A percentile compares a stretch with the other conserved stretches of the same genome.
Conservation (phyloP, 352 stramenopile genomes). For the Phytophthora chlamydospora region DNA sequence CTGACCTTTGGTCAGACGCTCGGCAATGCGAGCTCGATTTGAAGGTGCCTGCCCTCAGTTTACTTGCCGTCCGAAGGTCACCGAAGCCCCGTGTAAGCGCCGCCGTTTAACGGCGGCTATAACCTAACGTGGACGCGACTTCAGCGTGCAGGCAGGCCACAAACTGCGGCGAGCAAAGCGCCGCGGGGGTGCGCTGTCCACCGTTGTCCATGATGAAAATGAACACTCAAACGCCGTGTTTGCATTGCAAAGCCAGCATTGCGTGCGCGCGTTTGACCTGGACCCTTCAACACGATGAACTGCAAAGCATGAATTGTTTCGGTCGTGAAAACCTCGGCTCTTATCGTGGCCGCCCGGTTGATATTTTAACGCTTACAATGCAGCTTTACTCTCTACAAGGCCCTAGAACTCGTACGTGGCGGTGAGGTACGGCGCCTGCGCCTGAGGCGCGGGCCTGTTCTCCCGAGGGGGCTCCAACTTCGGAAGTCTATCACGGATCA, state of each 20-base stretch:
- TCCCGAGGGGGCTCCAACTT: constrained; percentile 35
- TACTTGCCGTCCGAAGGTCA: constrained; percentile 1
- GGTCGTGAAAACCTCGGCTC: constrained; percentile 16
- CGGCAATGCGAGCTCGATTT: constrained; percentile 17
- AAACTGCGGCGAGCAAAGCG: constrained; percentile 11
- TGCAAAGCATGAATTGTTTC: neutral
- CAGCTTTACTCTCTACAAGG: constrained; percentile 30
- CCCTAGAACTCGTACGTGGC: constrained; percentile 48
- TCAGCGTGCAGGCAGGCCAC: constrained; percentile 8
- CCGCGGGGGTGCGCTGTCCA: constrained; percentile 1
- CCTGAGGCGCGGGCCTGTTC: constrained; percentile 4
- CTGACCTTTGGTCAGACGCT: no score
- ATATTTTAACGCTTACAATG: constrained; percentile 37
- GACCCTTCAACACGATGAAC: constrained; percentile 2
- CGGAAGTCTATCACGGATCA: constrained; percentile 39
- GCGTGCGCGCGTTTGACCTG: constrained; percentile 1
- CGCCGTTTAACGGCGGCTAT: constrained; percentile 1
- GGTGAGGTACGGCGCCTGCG: constrained; percentile 35
- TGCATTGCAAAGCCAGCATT: constrained; percentile 24
- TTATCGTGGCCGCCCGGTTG: constrained; percentile 17
- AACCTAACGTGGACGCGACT: constrained; percentile 7
- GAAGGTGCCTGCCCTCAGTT: constrained; percentile 10
- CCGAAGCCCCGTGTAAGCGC: neutral
- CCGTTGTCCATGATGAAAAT: neutral
- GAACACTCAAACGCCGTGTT: constrained; percentile 26